These are phyloP conservation scores for Ophiorrhiza pumila DNA, from an alignment of 257 asterid genomes.

Conservation along the genomic window DNA sequence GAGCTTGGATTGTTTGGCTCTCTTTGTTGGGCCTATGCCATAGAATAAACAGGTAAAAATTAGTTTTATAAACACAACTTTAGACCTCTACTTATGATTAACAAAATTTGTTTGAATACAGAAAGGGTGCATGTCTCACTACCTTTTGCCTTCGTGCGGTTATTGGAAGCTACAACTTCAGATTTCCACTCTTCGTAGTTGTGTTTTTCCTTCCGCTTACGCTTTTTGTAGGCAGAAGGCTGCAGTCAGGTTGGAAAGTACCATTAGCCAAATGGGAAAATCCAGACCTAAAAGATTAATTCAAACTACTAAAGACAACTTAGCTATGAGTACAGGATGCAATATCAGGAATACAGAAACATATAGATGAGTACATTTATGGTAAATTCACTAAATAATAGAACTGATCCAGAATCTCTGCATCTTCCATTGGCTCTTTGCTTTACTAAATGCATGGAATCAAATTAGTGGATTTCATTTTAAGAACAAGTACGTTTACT, in stretches of 20 bases:
- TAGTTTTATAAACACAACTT: slow-evolving; percentile 5
- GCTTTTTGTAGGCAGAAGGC: slow-evolving; percentile 77
- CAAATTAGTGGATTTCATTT: not conserved
- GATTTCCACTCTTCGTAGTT: slow-evolving; percentile 74
- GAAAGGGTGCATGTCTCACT: not conserved
- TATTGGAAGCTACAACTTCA: slow-evolving; percentile 58
- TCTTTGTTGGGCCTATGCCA: slow-evolving; percentile 48
- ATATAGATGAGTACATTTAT: not conserved
- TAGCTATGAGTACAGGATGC: not conserved
- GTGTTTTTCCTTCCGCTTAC: slow-evolving; percentile 48
- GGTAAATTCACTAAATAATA: not conserved
- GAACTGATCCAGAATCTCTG: not conserved
- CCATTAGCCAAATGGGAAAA: not conserved
- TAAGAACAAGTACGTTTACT: not conserved
- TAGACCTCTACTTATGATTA: not conserved
- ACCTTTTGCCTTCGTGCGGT: slow-evolving; percentile 52
- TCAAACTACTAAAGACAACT: not conserved
- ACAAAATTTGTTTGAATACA: not conserved
- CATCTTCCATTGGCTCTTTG: not conserved
- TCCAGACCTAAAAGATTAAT: not conserved
- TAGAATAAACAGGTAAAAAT: slow-evolving; percentile 8
- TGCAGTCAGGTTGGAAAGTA: slow-evolving; percentile 27
- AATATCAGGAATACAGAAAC: not conserved
- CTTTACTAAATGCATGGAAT: not conserved
- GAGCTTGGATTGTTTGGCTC: slow-evolving; percentile 62